These are phyloP conservation scores for Dovyalis caffra DNA, from an alignment of 345 rosid genomes.

Conservation along the genomic window DNA sequence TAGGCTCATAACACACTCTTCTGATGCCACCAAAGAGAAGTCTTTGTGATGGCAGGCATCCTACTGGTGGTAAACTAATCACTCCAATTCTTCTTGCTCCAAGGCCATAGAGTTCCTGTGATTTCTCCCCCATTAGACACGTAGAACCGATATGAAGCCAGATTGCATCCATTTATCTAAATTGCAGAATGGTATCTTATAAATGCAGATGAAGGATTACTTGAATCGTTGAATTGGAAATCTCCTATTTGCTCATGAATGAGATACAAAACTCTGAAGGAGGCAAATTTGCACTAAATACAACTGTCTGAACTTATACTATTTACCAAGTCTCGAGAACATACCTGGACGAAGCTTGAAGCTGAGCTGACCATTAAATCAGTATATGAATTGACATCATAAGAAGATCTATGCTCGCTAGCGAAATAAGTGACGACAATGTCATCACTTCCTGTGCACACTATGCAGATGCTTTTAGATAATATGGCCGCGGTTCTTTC, in stretches of 20 bases:
- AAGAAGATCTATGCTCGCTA: background rate
- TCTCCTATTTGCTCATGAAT: no score
- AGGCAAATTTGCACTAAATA: background rate
- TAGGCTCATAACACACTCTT: constrained; percentile 43
- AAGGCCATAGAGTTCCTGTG: constrained; percentile 49
- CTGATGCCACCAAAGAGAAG: constrained; percentile 52
- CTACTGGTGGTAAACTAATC: constrained; percentile 55
- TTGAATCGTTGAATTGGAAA: no score
- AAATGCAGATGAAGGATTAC: no score
- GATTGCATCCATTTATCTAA: no score
- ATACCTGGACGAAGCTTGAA: constrained; percentile 23
- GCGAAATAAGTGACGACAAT: constrained; percentile 24
- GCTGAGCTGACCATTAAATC: constrained; percentile 25
- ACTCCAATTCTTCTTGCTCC: constrained; percentile 66
- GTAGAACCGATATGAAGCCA: no score
- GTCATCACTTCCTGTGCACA: constrained; percentile 29
- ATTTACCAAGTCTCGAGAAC: background rate
- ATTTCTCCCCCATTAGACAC: no score
- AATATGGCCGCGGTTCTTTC: constrained; percentile 14
- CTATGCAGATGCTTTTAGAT: constrained; percentile 7
- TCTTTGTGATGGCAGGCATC: constrained; percentile 76
- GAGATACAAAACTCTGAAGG: no score
- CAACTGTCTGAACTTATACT: background rate
- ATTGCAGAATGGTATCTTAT: no score
- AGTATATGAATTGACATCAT: constrained; percentile 20